Evolutionary conservation across 305 asterid species (phyloP).

Genomic region (Rubia balearica): DNA sequence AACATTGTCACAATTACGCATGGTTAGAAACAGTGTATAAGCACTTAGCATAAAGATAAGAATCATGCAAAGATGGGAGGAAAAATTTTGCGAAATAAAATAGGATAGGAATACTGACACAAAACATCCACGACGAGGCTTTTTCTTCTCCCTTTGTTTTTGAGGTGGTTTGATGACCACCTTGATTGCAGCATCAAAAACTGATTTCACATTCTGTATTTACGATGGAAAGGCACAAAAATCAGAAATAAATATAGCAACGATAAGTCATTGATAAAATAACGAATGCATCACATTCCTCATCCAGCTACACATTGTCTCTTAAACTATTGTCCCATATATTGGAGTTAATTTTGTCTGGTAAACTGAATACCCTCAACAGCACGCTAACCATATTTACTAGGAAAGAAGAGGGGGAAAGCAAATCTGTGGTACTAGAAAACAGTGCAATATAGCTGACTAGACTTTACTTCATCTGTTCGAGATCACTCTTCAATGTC

Average conservation of each 20-base stretch:
- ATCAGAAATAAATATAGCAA: conserved; percentile 3
- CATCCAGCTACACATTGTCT: background rate
- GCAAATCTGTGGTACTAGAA: background rate
- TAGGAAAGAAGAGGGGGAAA: background rate
- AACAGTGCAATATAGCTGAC: background rate
- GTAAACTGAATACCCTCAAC: background rate
- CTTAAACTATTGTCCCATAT: background rate
- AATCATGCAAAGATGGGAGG: background rate
- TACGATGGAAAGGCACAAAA: conserved; percentile 18
- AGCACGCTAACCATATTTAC: background rate
- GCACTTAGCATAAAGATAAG: background rate
- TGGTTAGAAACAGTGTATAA: background rate
- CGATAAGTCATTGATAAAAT: background rate
- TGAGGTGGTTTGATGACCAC: conserved; percentile 93
- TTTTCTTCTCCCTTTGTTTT: conserved; percentile 74
- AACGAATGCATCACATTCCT: background rate
- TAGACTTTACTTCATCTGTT: background rate
- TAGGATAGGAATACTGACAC: conserved; percentile 36
- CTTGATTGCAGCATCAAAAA: conserved; percentile 85
- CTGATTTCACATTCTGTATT: conserved; percentile 79
- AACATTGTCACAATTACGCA: background rate
- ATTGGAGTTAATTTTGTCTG: background rate
- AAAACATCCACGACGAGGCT: conserved; percentile 57
- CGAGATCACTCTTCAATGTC: background rate
- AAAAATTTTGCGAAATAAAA: background rate